Base-by-base conservation (phyloP, 257 asterid species). In the Solanum chiquidenum region DNA sequence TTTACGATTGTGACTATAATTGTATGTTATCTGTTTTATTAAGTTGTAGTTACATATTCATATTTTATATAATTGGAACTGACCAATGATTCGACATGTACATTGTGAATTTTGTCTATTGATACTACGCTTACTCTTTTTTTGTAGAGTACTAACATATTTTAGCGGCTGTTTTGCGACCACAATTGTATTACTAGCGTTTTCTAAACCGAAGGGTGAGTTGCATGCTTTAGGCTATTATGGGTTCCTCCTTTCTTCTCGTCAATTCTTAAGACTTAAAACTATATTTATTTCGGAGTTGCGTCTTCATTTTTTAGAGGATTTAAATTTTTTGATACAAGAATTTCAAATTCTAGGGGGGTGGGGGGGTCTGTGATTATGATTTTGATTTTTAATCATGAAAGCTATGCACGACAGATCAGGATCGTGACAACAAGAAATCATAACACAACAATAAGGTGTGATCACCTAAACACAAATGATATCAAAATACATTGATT, bases 91-190 rank as follows among this genome's bases (percentile, higher is more conserved):
- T 49, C n/a, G 0, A 55, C n/a, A 6, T 52, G 9, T 52, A 52
- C 62, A 52, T 4, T 55, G n/a, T 55, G 64, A 55, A 55, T 55
- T 55, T 55, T 52, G 62, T 52, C n/a, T 18, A 55, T 1, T 52
- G 7, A 52, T 52, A 18, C 0, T 16, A 0, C 4, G 3, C 9
- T 52, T 16, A 52, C 62, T 52, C 23, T 52, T 52, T 52, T 46
- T 52, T 18, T 16, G 9, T 52, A 16, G 0, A 52, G 0, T 52
- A 16, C 21, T 38, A 38, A 55, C n/a, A 6, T 55, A 55, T 55
- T 55, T 18, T 4, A 0, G 4, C 0, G 2, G 0, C 1, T 18
- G n/a, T 55, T 55, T 55, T 55, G n/a, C n/a, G 0, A 55, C 4
- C n/a, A 52, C n/a, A 52, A 18, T 16, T 16, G 62, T 52, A 52